phyloP scores from a whole-genome alignment of 148 eudicot species.

The Rhododendron ferrugineum region DNA sequence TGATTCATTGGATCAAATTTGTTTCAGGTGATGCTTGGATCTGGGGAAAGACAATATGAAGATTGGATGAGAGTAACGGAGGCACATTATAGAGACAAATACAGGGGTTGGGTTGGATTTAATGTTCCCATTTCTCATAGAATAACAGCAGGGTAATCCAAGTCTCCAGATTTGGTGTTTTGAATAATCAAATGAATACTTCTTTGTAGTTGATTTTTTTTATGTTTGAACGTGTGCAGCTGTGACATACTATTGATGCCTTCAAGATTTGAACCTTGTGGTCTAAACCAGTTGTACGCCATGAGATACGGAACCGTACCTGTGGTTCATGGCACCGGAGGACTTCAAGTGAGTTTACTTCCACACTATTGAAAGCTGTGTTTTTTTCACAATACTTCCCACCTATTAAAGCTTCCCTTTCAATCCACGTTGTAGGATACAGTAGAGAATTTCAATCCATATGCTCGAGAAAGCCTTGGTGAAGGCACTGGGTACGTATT shows the following conservation, averaged over 20 bases:
- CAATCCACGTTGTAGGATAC: constrained; percentile 60
- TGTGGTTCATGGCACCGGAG: constrained; percentile 89
- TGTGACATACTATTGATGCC: constrained; percentile 97
- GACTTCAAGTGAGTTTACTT: constrained; percentile 65
- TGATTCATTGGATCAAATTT: not conserved
- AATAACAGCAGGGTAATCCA: constrained; percentile 89
- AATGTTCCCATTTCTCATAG: constrained; percentile 88
- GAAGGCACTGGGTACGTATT: constrained; percentile 86
- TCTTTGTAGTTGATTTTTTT: constrained; percentile 6
- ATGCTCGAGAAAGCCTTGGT: constrained; percentile 61
- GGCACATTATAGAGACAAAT: constrained; percentile 54
- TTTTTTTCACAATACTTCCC: not conserved
- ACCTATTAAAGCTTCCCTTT: not conserved
- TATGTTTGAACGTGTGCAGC: constrained; percentile 34
- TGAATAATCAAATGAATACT: not conserved
- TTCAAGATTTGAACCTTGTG: constrained; percentile 99
- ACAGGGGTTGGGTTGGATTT: constrained; percentile 96
- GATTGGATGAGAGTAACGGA: constrained; percentile 91
- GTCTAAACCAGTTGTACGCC: constrained; percentile 91
- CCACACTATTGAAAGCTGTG: not conserved
- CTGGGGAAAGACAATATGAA: constrained; percentile 79
- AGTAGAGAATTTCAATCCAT: constrained; percentile 81
- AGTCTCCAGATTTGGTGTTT: not conserved
- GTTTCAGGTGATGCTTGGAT: constrained; percentile 89
- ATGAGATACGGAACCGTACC: constrained; percentile 98